These are phyloP conservation scores for Cymbopogon citratus DNA, from an alignment of 176 grass and related monocot genomes.

Conservation along the genomic window DNA sequence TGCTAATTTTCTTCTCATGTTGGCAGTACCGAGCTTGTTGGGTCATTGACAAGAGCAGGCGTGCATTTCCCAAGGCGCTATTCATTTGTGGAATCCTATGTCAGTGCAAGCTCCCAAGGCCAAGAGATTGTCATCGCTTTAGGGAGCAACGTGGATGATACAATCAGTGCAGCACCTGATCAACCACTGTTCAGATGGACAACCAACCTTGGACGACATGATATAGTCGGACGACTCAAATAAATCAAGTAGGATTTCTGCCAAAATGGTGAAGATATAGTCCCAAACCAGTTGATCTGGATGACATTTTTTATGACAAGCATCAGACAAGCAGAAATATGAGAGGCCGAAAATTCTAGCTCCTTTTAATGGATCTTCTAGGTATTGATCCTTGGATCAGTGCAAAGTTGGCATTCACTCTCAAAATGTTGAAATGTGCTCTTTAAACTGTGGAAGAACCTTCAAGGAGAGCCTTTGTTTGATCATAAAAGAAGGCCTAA, in stretches of 20 bases:
- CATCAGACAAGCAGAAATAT: neutral
- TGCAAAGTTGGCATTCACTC: neutral
- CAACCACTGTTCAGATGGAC: neutral
- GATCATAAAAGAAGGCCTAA: neutral
- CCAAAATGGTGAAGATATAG: neutral
- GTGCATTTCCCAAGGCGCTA: neutral
- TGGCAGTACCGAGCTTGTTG: neutral
- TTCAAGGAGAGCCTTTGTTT: neutral
- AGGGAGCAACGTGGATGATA: neutral
- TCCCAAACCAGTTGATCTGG: neutral
- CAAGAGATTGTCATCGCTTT: neutral
- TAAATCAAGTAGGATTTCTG: neutral
- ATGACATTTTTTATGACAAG: neutral
- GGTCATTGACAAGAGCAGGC: neutral
- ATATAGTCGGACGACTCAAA: neutral
- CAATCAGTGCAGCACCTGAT: neutral
- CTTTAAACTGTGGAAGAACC: neutral
- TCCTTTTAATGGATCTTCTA: neutral
- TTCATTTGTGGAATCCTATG: neutral
- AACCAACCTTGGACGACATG: neutral
- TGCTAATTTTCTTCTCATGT: neutral
- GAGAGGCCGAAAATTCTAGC: neutral
- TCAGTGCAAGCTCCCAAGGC: neutral
- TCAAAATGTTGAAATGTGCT: neutral
- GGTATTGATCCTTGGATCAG: neutral